These are phyloP conservation scores for Rhizophora mangle DNA, from an alignment of 345 rosid genomes.

Conservation along the genomic window DNA sequence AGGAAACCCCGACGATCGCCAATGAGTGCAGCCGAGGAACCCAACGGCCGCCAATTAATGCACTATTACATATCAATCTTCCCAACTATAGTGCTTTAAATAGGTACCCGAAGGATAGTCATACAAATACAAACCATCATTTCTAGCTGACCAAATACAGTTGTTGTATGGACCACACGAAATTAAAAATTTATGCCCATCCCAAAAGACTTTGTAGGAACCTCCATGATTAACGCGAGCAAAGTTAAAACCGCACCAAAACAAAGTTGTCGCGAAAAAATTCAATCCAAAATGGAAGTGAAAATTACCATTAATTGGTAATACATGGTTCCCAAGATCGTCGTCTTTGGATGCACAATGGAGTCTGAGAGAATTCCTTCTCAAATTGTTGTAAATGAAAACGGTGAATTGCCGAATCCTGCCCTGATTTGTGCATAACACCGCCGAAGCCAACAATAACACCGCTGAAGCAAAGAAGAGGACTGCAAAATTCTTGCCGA, in stretches of 20 bases:
- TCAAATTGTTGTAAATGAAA: slow-evolving; percentile 4
- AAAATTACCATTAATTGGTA: background rate
- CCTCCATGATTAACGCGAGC: background rate
- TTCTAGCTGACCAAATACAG: slow-evolving; percentile 9
- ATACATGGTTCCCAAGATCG: background rate
- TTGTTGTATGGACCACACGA: background rate
- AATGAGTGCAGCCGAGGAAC: too few relatives aligned
- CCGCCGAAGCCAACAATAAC: too few relatives aligned
- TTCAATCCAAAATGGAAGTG: background rate
- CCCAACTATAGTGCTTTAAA: background rate
- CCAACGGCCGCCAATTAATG: too few relatives aligned
- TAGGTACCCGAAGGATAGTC: background rate
- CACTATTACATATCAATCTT: background rate
- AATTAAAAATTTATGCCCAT: background rate
- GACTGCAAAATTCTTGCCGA: too few relatives aligned
- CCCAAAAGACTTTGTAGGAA: slow-evolving; percentile 3
- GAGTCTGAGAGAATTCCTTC: background rate
- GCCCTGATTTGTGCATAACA: too few relatives aligned
- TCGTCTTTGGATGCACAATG: slow-evolving; percentile 14
- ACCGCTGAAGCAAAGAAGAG: too few relatives aligned
- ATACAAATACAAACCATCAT: slow-evolving; percentile 2
- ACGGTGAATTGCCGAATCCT: background rate
- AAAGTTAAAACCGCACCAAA: slow-evolving; percentile 8
- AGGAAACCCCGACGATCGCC: too few relatives aligned
- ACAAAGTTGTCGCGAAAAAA: background rate